Conservation (phyloP, 2,329 filamentous ascomycete genomes). For the Mycosphaerella arachidis region DNA sequence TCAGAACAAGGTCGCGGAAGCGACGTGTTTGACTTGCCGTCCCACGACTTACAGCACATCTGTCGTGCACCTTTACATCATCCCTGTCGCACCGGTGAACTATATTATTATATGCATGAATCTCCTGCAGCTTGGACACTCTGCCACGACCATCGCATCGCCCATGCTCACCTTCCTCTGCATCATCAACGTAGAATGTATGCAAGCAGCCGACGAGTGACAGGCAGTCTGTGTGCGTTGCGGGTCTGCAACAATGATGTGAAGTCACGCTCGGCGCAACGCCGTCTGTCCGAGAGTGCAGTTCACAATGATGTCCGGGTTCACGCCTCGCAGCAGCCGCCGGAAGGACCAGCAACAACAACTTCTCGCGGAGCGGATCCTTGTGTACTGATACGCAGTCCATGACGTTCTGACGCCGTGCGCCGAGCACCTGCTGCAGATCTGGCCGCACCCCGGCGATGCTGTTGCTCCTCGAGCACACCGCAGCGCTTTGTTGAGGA, state of each 20-base stretch:
- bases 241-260: neutral
- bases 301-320: neutral
- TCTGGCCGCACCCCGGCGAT: neutral
- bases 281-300: neutral
- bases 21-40: neutral
- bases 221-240: neutral
- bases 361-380: neutral
- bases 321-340: conserved; percentile 2
- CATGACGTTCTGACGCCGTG: neutral
- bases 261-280: neutral
- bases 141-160: neutral
- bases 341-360: neutral
- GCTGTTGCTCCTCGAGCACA: neutral
- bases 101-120: neutral
- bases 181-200: neutral
- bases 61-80: conserved; percentile 2
- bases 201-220: neutral
- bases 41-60: conserved; percentile 2
- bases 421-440: neutral
- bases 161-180: neutral
- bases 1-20: neutral
- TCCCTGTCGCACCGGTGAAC: neutral
- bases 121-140: neutral
- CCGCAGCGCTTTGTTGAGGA: neutral
- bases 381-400: neutral